Evolutionary conservation across 1,284 basidiomycete genomes (phyloP).

Genomic region (Rhodotorula sp.): DNA sequence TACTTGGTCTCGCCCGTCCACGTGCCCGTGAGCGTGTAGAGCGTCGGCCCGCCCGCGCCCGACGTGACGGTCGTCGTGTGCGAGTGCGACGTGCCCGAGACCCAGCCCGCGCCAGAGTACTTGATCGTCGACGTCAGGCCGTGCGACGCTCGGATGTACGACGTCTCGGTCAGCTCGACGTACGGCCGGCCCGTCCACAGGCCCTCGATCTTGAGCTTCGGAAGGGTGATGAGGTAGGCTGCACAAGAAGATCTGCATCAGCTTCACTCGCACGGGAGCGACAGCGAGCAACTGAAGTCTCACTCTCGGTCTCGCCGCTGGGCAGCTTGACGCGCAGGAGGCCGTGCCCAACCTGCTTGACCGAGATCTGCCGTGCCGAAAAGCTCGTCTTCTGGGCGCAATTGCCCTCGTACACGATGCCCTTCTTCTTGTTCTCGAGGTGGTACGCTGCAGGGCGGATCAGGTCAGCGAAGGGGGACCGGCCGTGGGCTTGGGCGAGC

Average conservation of each 20-base stretch:
- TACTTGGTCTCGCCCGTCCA: constrained; percentile 74
- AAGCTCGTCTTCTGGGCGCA: constrained; percentile 90
- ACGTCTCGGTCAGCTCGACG: constrained; percentile 83
- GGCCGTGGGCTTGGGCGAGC: too few relatives aligned
- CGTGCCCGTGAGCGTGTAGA: constrained; percentile 75
- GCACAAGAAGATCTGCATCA: background rate
- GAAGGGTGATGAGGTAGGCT: constrained; percentile 86
- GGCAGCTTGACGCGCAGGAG: constrained; percentile 70
- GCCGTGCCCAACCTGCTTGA: constrained; percentile 96
- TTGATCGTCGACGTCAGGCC: constrained; percentile 66
- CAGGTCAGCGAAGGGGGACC: background rate
- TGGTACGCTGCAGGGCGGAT: constrained; percentile 52
- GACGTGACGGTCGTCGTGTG: constrained; percentile 78
- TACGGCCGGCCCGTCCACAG: constrained; percentile 59
- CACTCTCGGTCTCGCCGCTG: constrained; percentile 60
- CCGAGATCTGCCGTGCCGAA: constrained; percentile 69
- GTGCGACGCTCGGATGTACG: constrained; percentile 78
- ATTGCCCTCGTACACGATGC: constrained; percentile 80
- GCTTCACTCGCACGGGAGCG: background rate
- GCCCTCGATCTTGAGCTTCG: constrained; percentile 52
- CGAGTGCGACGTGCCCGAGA: constrained; percentile 62
- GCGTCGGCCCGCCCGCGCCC: constrained; percentile 44
- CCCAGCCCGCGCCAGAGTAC: constrained; percentile 80
- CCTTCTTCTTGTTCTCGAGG: constrained; percentile 80
- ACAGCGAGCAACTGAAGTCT: background rate